Evolutionary conservation across 257 asterid genomes (phyloP).

Genomic region (Leonotis leonurus): DNA sequence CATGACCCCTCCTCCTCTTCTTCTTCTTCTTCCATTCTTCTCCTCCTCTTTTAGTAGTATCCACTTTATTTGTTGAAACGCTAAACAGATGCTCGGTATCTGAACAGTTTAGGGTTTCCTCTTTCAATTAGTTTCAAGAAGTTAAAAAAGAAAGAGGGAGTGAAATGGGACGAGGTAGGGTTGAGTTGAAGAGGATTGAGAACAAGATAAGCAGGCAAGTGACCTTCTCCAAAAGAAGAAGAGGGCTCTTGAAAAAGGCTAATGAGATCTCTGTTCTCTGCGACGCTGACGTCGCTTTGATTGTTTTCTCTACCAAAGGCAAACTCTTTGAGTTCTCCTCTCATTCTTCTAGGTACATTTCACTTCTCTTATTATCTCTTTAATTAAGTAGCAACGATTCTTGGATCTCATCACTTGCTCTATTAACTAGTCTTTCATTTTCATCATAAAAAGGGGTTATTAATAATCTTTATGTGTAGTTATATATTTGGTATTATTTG

Average conservation of each 20-base stretch:
- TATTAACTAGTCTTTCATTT: too few relatives aligned
- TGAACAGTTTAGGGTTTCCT: background rate
- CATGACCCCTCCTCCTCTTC: background rate
- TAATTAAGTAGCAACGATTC: too few relatives aligned
- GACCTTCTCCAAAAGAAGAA: slow-evolving; percentile 66
- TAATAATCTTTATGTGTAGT: too few relatives aligned
- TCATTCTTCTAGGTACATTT: slow-evolving; percentile 43
- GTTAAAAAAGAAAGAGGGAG: background rate
- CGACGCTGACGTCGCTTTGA: slow-evolving; percentile 69
- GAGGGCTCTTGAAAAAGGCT: slow-evolving; percentile 69
- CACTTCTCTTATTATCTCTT: too few relatives aligned
- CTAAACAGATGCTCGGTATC: background rate
- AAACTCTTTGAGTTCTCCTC: slow-evolving; percentile 60
- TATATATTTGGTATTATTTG: too few relatives aligned
- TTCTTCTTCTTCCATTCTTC: background rate
- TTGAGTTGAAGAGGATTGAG: slow-evolving; percentile 65
- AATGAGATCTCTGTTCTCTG: slow-evolving; percentile 74
- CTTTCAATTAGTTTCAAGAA: background rate
- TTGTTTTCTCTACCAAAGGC: slow-evolving; percentile 62
- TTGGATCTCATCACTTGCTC: too few relatives aligned
- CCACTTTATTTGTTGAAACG: background rate
- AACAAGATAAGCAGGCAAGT: slow-evolving; percentile 77
- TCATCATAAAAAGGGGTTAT: too few relatives aligned
- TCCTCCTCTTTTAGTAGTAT: too few relatives aligned
- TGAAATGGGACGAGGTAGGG: slow-evolving; percentile 69